These are phyloP conservation scores for Oxytropis ochrocephala DNA, from an alignment of 306 rosid genomes.

Conservation along the genomic window DNA sequence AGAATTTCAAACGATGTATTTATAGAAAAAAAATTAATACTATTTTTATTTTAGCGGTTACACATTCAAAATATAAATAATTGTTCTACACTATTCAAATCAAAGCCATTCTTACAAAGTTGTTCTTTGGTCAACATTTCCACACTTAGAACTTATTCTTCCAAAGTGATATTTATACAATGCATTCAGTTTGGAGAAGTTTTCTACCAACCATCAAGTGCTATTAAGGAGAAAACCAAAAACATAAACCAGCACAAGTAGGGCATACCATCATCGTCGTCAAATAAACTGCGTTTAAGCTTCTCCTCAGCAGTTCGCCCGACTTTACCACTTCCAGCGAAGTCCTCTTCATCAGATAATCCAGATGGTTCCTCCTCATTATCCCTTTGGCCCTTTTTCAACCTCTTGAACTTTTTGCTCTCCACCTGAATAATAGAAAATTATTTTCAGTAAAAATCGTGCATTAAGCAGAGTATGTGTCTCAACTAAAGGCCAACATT, in stretches of 20 bases:
- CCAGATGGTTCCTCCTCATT: slow-evolving; percentile 61
- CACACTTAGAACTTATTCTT: background rate
- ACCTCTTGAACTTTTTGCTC: slow-evolving; percentile 75
- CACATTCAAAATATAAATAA: background rate
- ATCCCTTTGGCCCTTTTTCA: slow-evolving; percentile 77
- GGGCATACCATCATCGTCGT: slow-evolving; percentile 76
- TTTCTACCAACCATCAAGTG: background rate
- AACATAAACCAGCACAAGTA: background rate
- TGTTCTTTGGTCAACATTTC: background rate
- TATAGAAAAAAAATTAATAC: background rate
- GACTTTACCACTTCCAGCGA: slow-evolving; percentile 69
- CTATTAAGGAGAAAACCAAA: slow-evolving; percentile 12
- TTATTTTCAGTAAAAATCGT: background rate
- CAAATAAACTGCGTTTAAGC: slow-evolving; percentile 81
- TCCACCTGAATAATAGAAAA: slow-evolving; percentile 37
- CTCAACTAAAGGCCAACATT: background rate
- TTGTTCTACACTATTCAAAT: background rate
- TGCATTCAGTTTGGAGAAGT: background rate
- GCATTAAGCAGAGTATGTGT: background rate
- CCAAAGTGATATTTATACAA: background rate
- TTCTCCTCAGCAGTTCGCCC: slow-evolving; percentile 94
- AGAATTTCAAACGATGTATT: background rate
- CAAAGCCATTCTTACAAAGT: background rate
- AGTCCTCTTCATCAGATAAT: slow-evolving; percentile 83
- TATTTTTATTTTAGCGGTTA: background rate